Evolutionary conservation across 441 rosid genomes (phyloP), one percentile per base, ranked within the genome.

Genomic region (Rhodomyrtus psidioides): DNA sequence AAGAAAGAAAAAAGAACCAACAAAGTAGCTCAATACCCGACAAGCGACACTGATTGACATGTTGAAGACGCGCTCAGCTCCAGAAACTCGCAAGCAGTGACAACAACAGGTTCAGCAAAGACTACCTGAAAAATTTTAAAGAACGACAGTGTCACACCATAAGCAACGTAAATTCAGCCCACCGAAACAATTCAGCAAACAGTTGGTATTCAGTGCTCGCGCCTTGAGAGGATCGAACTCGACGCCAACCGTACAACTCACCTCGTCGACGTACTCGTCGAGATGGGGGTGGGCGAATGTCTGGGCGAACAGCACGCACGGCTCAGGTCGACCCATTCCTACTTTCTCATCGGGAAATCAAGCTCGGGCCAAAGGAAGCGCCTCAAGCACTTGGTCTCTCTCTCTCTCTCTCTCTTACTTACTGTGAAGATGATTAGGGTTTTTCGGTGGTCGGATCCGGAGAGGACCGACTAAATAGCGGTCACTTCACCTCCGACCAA

Each of bases 201-300:
- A 70, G 49, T 34, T 21, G 15, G 79, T 24, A 39, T 21, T 21
- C 79, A 39, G n/a, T 1, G 49, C n/a, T 12, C n/a, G 79, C 49
- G 79, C n/a, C 79, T 46, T 24, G 79, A 39, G 46, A 23, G 46
- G 26, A 65, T 14, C 34, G 81, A 34, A 55, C 54, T 30, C 82
- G 86, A 58, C 59, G 19, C 26, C 57, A 17, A 84, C 23, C 79
- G 49, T 13, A 7, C 16, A 7, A 70, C 79, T 91, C 89, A 96
- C 99, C 98, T 97, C 99, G 88, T 96, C 99, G 34, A 97, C 98
- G 88, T 96, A 96, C 90, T 97, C 99, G 86, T 97, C 99, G 89
- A 97, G 93, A 59, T 96, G 98, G 55, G 98, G 94, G 88, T 97
- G 99, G 87, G 93, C 96, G 89, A 97, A 97, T 84, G 96, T 95